Percentiles rank a stretch among this genome's conserved stretches.
Conservation (phyloP, 2,329 filamentous ascomycete species). For the Alternaria novae-zelandiae region DNA sequence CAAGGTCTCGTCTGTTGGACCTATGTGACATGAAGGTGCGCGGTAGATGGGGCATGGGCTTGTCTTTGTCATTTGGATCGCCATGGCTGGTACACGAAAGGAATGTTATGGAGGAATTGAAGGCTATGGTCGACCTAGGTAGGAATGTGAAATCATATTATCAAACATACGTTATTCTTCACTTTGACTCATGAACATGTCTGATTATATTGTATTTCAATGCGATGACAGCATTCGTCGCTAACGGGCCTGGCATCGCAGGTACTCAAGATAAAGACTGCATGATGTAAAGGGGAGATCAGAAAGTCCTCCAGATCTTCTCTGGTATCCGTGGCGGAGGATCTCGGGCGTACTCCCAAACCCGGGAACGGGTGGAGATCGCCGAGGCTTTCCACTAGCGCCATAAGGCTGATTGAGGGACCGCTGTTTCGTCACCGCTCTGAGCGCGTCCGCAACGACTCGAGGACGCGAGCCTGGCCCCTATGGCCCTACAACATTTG, state of each 20-base stretch:
- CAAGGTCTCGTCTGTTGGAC: conserved; percentile 22
- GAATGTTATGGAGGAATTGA: conserved; percentile 10
- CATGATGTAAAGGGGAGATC: background rate
- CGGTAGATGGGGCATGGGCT: conserved; percentile 25
- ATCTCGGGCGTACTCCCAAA: conserved; percentile 1
- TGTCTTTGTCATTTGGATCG: conserved; percentile 17
- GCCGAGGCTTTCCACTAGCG: conserved; percentile 19
- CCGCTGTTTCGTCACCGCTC: conserved; percentile 29
- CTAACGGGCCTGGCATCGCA: background rate
- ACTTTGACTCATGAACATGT: background rate
- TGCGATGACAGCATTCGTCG: background rate
- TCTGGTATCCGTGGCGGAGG: background rate
- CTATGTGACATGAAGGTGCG: conserved; percentile 14
- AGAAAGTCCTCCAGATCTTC: background rate
- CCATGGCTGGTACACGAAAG: conserved; percentile 19
- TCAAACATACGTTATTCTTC: conserved; percentile 8
- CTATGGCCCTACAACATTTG: conserved; percentile 5
- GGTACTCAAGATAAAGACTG: background rate
- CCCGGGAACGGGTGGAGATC: background rate
- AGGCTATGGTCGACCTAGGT: conserved; percentile 13
- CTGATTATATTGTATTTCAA: background rate
- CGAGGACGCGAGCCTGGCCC: conserved; percentile 23
- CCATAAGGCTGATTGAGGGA: conserved; percentile 26
- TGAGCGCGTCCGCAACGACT: conserved; percentile 24
- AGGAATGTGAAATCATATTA: conserved; percentile 19